These are phyloP conservation scores for Ophiostoma sp. DNA, from an alignment of 2,329 filamentous ascomycete genomes.

Conservation along the genomic window DNA sequence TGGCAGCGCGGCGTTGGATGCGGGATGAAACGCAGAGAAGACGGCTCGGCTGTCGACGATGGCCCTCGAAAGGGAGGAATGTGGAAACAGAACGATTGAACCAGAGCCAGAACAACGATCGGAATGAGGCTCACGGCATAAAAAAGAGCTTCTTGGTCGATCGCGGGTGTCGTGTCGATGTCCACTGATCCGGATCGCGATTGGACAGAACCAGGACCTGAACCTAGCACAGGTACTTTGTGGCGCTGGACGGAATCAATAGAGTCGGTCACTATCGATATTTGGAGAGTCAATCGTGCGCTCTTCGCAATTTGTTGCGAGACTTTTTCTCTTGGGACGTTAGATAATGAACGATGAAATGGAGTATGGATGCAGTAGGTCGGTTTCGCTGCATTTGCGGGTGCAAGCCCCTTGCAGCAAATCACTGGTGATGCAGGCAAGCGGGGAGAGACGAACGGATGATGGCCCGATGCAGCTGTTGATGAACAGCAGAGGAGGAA, in stretches of 20 bases:
- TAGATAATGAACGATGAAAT: not conserved
- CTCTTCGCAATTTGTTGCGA: not conserved
- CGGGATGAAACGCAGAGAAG: conserved; percentile 23
- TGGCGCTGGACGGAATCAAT: not conserved
- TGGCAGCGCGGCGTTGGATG: conserved; percentile 9
- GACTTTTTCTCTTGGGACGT: not conserved
- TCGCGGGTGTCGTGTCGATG: not conserved
- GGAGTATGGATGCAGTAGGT: not conserved
- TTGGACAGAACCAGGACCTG: not conserved
- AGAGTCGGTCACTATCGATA: not conserved
- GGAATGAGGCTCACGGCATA: not conserved
- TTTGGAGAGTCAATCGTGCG: not conserved
- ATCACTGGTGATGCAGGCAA: conserved; percentile 12
- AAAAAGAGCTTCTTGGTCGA: not conserved
- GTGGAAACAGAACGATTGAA: not conserved
- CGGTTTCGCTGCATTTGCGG: conserved; percentile 20
- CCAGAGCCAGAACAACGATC: not conserved
- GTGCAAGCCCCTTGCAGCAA: conserved; percentile 23
- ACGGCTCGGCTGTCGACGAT: not conserved
- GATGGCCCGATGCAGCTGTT: conserved; percentile 1
- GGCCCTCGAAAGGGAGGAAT: not conserved
- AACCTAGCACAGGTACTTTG: not conserved
- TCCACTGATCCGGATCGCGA: not conserved
- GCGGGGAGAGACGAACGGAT: not conserved
- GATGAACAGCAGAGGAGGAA: not conserved